Base-by-base conservation (phyloP, 2,329 filamentous ascomycete species). In the Aspergillus spinulosporus region DNA sequence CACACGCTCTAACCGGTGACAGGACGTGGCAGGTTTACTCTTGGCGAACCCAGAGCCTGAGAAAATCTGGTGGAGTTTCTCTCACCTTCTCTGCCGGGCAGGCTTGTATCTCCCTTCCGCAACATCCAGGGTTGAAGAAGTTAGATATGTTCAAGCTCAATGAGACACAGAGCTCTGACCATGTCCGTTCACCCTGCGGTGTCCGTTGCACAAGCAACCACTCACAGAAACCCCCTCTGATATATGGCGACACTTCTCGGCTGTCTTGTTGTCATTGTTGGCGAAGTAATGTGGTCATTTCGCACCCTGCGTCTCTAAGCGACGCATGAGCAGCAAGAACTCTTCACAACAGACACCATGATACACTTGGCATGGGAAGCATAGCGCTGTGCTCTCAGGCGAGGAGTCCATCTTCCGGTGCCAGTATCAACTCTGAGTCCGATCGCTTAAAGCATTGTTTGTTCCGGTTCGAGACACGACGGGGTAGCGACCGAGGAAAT, bases 61-160 rank as follows among this genome's bases (percentile, higher is more conserved):
- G 49, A 21, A 45, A 45, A 52, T 21, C n/a, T 15, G 21, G 21
- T 15, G 36, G 3, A 45, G 21, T 9, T 40, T 29, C 29, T 52
- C 14, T 6, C 15, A 3, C 29, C 5, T 36, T 3, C 46, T 36
- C 31, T 54, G 52, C 9, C 46, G 46, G 26, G 36, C 45, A 14
- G 11, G 32, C 29, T 21, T 21, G 21, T 54, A 54, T 34, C 37
- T 42, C 52, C 14, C n/a, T 21, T 54, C 45, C 15, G 52, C 52
- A 34, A 54, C 39, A 29, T 54, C 52, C 11, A 21, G 45, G 37
- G 29, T 40, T 32, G 14, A 43, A 29, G 4, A 43, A 49, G 46
- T 45, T 54, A 9, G 29, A 26, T 14, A 54, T 44, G 37, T 49
- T 49, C 5, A 21, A 34, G 7, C 29, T 34, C 45, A 54, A 12